These are phyloP conservation scores for Dendrocalamus sinicus DNA, from an alignment of 176 grass and related monocot species.

Conservation along the genomic window DNA sequence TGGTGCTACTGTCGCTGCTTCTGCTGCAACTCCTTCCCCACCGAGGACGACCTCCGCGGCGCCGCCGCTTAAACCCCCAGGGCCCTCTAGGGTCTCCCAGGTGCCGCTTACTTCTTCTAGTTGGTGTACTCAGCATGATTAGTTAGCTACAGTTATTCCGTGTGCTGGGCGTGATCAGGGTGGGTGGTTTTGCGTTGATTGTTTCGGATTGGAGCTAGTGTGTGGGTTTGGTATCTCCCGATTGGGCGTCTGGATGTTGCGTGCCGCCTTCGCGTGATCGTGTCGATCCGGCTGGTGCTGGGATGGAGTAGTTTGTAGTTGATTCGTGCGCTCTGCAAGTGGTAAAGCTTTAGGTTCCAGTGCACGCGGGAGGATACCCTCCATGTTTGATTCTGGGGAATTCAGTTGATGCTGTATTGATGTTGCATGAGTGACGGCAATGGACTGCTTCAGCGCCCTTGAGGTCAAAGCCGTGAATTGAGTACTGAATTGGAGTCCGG, in stretches of 20 bases:
- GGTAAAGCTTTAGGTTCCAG: neutral
- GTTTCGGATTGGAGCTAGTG: neutral
- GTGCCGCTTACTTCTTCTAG: neutral
- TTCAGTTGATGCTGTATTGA: neutral
- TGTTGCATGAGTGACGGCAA: neutral
- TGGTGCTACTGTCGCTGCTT: constrained; percentile 61
- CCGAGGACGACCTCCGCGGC: neutral
- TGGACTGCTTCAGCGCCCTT: neutral
- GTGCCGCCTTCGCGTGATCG: neutral
- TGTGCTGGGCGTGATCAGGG: neutral
- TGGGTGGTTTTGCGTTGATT: neutral
- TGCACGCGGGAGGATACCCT: neutral
- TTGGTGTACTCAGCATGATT: neutral
- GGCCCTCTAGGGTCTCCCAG: neutral
- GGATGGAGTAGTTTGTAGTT: neutral
- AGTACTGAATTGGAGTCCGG: neutral
- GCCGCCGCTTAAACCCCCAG: neutral
- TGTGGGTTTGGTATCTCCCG: neutral
- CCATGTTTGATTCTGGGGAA: neutral
- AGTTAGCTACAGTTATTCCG: neutral
- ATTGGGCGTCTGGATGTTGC: neutral
- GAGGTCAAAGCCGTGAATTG: neutral
- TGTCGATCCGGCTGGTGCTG: neutral
- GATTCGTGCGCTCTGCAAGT: neutral
- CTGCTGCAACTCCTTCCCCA: constrained; percentile 49